Evolutionary conservation across 768 basidiomycete species (phyloP).

Genomic region (Tubosaeta sp.): DNA sequence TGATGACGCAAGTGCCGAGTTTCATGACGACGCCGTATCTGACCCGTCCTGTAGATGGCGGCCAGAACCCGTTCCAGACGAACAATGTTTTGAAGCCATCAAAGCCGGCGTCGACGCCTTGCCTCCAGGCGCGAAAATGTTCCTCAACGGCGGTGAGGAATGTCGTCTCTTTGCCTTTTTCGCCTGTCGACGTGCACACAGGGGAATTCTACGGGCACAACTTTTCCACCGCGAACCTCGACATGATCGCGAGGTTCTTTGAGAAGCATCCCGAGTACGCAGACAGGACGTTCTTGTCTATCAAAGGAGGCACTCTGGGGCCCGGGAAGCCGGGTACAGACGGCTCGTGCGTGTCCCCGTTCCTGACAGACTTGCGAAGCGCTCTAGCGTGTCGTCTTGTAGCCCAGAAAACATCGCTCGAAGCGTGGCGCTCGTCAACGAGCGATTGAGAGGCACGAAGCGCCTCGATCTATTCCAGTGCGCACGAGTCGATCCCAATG

Average conservation of each 20-base stretch:
- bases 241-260: conserved; percentile 48
- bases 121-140: conserved; percentile 42
- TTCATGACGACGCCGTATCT: background rate
- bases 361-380: too few species aligned
- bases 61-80: background rate
- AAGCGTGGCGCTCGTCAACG: conserved; percentile 43
- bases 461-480: conserved; percentile 58
- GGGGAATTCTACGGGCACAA: conserved; percentile 58
- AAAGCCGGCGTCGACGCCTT: conserved; percentile 39
- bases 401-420: conserved; percentile 40
- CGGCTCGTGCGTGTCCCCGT: conserved; percentile 25
- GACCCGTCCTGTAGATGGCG: background rate
- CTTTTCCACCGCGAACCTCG: conserved; percentile 40
- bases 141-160: conserved; percentile 46
- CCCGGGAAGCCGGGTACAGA: conserved; percentile 29
- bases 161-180: background rate
- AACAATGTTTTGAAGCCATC: conserved; percentile 42
- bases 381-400: background rate
- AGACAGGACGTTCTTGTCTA: conserved; percentile 34
- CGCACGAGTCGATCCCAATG: conserved; percentile 28
- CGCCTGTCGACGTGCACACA: conserved; percentile 5
- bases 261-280: conserved; percentile 35
- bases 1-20: conserved; percentile 40
- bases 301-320: conserved; percentile 37
- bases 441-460: conserved; percentile 46